Evolutionary conservation across 2,329 filamentous ascomycete genomes (phyloP).

Genomic region (Akanthomyces dipterigenus): DNA sequence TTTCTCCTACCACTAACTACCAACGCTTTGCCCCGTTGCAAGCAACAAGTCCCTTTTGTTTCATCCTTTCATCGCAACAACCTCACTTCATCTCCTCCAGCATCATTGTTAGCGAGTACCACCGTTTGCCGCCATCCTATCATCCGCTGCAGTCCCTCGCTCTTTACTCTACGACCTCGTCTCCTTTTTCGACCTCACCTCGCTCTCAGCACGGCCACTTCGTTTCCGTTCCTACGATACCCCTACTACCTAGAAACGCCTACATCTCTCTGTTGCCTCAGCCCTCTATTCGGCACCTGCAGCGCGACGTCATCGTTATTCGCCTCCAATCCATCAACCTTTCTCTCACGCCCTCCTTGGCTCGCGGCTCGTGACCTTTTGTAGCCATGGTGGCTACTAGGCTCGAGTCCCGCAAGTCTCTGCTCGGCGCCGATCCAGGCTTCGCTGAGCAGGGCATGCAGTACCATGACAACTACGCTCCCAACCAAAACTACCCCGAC

Average conservation of each 20-base stretch:
- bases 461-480: slow-evolving; percentile 16
- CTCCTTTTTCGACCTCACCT: neutral
- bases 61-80: slow-evolving; percentile 4
- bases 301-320: neutral
- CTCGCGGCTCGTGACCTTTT: neutral
- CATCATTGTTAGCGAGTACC: neutral
- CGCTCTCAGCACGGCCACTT: neutral
- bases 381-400: slow-evolving; percentile 31
- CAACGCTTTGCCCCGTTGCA: neutral
- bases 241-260: neutral
- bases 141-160: neutral
- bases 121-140: neutral
- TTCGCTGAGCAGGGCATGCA: slow-evolving; percentile 28
- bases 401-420: slow-evolving; percentile 34
- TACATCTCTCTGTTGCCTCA: neutral
- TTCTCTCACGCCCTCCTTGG: neutral
- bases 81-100: neutral
- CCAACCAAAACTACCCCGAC: slow-evolving; percentile 18
- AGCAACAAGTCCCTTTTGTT: neutral
- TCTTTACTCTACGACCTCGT: neutral
- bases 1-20: neutral
- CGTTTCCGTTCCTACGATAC: neutral
- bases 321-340: neutral
- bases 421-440: slow-evolving; percentile 32
- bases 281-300: neutral